These are phyloP conservation scores for Xylaria telfairii DNA, from an alignment of 495 filamentous ascomycete species.

Conservation along the genomic window DNA sequence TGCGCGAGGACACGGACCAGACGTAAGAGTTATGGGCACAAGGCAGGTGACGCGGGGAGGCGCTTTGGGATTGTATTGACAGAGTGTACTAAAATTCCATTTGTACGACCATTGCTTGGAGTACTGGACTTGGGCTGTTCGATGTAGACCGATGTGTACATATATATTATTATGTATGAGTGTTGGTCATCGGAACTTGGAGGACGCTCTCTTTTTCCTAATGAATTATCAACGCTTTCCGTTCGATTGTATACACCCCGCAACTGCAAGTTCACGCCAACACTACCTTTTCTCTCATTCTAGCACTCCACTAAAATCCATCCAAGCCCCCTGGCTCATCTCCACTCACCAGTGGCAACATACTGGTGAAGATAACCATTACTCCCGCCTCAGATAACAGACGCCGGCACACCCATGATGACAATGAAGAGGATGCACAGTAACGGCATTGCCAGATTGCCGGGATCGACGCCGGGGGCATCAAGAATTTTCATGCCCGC, in stretches of 20 bases:
- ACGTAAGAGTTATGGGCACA: not conserved
- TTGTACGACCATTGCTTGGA: conserved; percentile 1
- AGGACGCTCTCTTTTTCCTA: not conserved
- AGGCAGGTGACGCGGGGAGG: not conserved
- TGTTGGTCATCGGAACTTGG: not conserved
- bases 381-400: not conserved
- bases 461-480: conserved; percentile 17
- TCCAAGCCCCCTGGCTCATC: not conserved
- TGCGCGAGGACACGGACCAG: not conserved
- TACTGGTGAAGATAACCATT: not conserved
- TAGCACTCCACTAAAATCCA: not conserved
- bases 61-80: not conserved
- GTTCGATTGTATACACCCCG: not conserved
- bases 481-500: conserved; percentile 22
- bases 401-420: conserved; percentile 20
- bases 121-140: not conserved
- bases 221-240: not conserved
- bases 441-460: conserved; percentile 8
- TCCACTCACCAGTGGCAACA: not conserved
- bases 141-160: not conserved
- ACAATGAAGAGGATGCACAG: conserved; percentile 10
- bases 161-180: not conserved
- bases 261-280: not conserved
- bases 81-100: conserved; percentile 2
- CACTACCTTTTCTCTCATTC: not conserved